Conservation (phyloP, 139 green algal genomes). For the Ettlia oleoabundans region DNA sequence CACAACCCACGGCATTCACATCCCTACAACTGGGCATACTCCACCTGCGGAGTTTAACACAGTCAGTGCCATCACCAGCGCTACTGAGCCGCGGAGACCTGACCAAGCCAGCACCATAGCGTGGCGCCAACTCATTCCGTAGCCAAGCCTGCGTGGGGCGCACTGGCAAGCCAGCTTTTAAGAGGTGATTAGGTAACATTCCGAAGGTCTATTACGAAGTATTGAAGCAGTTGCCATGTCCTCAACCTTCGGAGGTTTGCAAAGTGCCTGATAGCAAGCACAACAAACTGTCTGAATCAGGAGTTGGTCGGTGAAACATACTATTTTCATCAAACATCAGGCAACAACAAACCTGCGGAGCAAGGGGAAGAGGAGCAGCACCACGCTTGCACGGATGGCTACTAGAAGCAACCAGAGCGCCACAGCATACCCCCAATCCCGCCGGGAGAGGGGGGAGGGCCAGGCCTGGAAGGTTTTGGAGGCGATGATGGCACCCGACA, state of each 20-base stretch:
- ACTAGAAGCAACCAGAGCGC: constrained; percentile 57
- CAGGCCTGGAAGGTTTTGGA: constrained; percentile 31
- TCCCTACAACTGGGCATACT: background rate
- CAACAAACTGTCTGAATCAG: too few relatives aligned
- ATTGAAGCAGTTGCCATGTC: background rate
- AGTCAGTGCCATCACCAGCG: constrained; percentile 39
- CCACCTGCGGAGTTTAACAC: background rate
- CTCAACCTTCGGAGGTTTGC: too few relatives aligned
- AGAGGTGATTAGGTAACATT: background rate
- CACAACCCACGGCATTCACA: too few relatives aligned
- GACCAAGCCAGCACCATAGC: constrained; percentile 60
- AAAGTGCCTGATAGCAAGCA: too few relatives aligned
- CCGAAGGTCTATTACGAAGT: background rate
- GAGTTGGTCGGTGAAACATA: too few relatives aligned
- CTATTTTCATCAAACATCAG: too few relatives aligned
- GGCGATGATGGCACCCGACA: constrained; percentile 68
- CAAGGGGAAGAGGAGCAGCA: constrained; percentile 59
- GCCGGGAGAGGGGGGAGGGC: constrained; percentile 1
- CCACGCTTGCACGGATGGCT: constrained; percentile 24
- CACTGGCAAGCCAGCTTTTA: too few relatives aligned
- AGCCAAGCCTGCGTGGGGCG: constrained; percentile 39
- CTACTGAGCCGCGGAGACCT: constrained; percentile 70
- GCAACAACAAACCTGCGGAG: constrained; percentile 36
- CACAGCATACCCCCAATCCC: constrained; percentile 58
- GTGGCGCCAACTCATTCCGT: constrained; percentile 58